Evolutionary conservation across 176 grass and related monocot genomes (phyloP).

Genomic region (Oryza rufipogon): DNA sequence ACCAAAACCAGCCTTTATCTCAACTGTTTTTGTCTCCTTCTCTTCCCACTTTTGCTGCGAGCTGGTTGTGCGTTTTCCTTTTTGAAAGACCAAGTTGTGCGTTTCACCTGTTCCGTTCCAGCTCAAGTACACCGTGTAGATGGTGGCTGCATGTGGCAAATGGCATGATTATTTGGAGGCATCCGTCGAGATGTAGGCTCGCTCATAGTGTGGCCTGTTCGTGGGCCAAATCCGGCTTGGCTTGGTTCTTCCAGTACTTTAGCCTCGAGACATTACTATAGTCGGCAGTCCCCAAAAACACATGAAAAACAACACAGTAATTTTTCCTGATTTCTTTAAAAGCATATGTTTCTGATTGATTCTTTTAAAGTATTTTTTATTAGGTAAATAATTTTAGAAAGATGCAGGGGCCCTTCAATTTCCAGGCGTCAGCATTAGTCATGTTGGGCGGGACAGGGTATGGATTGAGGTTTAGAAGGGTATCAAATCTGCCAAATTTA

Average conservation of each 20-base stretch:
- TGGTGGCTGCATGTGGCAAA: neutral
- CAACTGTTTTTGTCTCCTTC: neutral
- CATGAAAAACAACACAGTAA: neutral
- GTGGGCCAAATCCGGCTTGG: neutral
- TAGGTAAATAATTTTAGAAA: no score
- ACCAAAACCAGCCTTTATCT: conserved; percentile 2
- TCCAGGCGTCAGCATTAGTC: no score
- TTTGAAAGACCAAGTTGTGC: neutral
- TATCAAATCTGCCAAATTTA: no score
- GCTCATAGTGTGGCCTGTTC: neutral
- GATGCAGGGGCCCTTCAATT: no score
- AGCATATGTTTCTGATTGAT: no score
- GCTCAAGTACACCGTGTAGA: neutral
- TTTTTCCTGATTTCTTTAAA: neutral
- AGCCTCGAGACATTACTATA: neutral
- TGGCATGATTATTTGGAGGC: neutral
- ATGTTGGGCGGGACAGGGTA: no score
- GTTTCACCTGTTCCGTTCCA: neutral
- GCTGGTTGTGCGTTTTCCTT: neutral
- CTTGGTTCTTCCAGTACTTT: neutral
- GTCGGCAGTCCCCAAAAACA: neutral
- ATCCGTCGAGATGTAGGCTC: neutral
- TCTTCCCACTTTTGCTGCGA: neutral
- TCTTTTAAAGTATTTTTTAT: no score
- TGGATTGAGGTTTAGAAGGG: no score